Base-by-base conservation (phyloP, 1,284 basidiomycete genomes). In the Inonotus obliquus region DNA sequence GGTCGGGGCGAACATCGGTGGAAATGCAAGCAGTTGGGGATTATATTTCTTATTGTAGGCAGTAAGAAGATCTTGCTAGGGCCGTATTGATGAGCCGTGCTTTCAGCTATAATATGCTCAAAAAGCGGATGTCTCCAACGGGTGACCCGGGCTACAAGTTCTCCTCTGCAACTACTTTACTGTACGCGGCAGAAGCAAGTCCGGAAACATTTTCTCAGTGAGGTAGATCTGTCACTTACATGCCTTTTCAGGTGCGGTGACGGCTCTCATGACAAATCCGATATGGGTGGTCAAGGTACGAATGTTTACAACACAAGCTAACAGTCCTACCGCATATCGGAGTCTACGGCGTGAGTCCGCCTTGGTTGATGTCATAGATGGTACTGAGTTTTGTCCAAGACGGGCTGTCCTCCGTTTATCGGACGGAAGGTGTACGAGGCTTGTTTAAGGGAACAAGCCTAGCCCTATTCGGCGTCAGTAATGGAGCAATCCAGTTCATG, bases 261-360 rank as follows among this genome's bases (percentile, higher is more conserved):
- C 96, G 1, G 95, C 96, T 0, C 80, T 98, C 65, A 83, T 98
- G 73, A 99, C 97, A 7, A 99, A 99, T 74, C 97, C 97, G 0
- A 87, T 99, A 68, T 99, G 96, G 96, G 93, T 99, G 11, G 91
- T 99, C 64, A 94, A 98, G 77, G 96, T 98, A 6, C 86, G 96
- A 63, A 96, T 99, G 87, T 99, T 98, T 70, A 95, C 95, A 1
- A 92, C 93, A 0, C 78, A 76, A 4, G 73, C 81, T 25, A 80
- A 83, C 61, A 83, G 86, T 62, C 82, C 89, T 35, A 75, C 73
- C 5, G 84, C 91, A 1, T 96, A 96, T 73, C 81, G 83, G n/a
- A 85, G 88, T 3, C 77, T 96, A 58, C 87, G 85, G 81, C 79
- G 94, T 94, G 66, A 69, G 87, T 81, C 52, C 39, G 27, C 41